phyloP scores from a whole-genome alignment of 192 early-diverging fungal species.

The Entophlyctis luteolus region DNA sequence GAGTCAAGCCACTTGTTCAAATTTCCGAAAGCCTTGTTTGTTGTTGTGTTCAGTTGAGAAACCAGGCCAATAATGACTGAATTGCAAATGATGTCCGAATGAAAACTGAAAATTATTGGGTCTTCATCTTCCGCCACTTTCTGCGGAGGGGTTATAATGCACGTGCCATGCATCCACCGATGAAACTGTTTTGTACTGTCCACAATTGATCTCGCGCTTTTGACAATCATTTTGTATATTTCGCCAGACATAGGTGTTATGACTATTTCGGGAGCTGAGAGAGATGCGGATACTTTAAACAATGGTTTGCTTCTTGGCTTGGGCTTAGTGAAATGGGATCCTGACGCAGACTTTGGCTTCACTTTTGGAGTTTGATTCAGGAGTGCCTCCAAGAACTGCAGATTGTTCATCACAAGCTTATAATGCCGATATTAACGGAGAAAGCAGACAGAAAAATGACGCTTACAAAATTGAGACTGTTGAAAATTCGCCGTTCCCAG shows the following conservation, averaged over 20 bases:
- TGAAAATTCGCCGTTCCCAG: conserved; percentile 54
- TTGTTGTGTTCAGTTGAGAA: conserved; percentile 43
- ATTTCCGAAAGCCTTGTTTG: conserved; percentile 49
- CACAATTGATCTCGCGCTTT: conserved; percentile 53
- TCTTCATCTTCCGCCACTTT: conserved; percentile 55
- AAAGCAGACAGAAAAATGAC: background rate
- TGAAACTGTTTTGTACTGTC: conserved; percentile 61
- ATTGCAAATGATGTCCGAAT: conserved; percentile 51
- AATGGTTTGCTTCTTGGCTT: conserved; percentile 37
- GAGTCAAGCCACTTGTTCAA: conserved; percentile 52
- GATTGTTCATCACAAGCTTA: conserved; percentile 57
- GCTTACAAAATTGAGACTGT: conserved; percentile 49
- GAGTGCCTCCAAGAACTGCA: conserved; percentile 45
- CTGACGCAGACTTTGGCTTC: conserved; percentile 17
- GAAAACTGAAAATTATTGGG: conserved; percentile 53
- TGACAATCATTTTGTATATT: conserved; percentile 63
- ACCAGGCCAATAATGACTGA: conserved; percentile 42
- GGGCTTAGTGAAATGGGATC: conserved; percentile 17
- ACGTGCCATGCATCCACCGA: conserved; percentile 62
- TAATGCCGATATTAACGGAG: background rate
- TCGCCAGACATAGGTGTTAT: conserved; percentile 53
- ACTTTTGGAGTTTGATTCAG: conserved; percentile 28
- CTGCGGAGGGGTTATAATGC: conserved; percentile 58
- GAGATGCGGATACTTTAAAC: conserved; percentile 54
- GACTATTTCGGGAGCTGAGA: conserved; percentile 60